These are phyloP conservation scores for Salix udensis DNA, from an alignment of 345 rosid genomes.

Conservation along the genomic window DNA sequence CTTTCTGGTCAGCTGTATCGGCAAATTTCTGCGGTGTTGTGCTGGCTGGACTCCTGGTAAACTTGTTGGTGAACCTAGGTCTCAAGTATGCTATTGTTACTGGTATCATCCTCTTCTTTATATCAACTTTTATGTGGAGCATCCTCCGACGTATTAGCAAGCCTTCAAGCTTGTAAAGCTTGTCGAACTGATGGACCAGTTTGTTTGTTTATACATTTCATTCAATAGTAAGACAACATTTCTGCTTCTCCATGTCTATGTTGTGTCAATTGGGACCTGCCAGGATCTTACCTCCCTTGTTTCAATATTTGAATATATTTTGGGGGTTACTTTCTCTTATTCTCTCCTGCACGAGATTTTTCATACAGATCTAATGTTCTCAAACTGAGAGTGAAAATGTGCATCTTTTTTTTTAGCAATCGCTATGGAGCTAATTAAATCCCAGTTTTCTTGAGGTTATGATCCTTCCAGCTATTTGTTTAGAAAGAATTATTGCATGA, in stretches of 20 bases:
- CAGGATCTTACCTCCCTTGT: not conserved
- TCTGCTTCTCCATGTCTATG: not conserved
- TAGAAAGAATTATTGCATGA: no score
- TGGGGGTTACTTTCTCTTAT: not conserved
- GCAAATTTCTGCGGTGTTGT: slow-evolving; percentile 82
- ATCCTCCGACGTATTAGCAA: slow-evolving; percentile 58
- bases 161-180: slow-evolving; percentile 38
- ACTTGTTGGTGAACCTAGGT: slow-evolving; percentile 81
- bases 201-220: not conserved
- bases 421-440: not conserved
- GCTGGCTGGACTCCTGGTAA: slow-evolving; percentile 75
- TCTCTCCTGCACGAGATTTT: not conserved
- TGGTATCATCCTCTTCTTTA: slow-evolving; percentile 61
- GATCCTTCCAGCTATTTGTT: not conserved
- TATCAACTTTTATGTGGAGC: slow-evolving; percentile 84
- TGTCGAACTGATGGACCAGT: slow-evolving; percentile 27
- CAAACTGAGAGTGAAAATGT: not conserved
- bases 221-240: not conserved
- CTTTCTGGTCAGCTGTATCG: slow-evolving; percentile 72
- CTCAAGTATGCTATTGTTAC: slow-evolving; percentile 62
- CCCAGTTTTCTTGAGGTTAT: not conserved
- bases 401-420: not conserved
- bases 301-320: not conserved
- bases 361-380: not conserved
- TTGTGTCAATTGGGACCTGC: not conserved